Base-by-base conservation (phyloP, 768 basidiomycete genomes). In the Hericium rajendrae region DNA sequence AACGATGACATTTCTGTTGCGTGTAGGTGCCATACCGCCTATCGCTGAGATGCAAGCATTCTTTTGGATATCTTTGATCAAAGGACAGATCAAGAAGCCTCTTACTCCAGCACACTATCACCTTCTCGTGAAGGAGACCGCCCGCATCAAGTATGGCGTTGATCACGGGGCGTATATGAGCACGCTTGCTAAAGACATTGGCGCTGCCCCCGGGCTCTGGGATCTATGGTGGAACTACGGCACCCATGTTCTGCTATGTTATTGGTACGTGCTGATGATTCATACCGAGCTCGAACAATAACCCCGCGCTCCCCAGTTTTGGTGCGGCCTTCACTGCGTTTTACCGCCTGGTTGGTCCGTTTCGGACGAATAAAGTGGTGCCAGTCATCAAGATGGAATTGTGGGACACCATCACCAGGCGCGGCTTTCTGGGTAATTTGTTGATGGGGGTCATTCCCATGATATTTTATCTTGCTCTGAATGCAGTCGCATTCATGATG, bases 41-140 rank as follows among this genome's bases (percentile, higher is more conserved):
- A 79, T 84, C 51, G 74, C 82, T 1, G 83, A 84, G 66, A 78
- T 80, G 74, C 83, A 84, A 60, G 64, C 74, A 1, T 77, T 82
- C 68, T 78, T 82, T 62, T 82, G 79, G 79, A 77, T 80, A 53
- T 74, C 77, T 5, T 62, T 81, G 5, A 66, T 81, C 38, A 74
- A 76, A 59, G 71, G 72, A 3, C 66, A 70, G 50, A 70, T 81
- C 32, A 68, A 70, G 18, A 61, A 69, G 10, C 81, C 81, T 0
- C 70, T 75, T 2, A 64, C 75, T 6, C 69, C 70, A 12, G 73
- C 80, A 26, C 73, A 78, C 58, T 83, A 84, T 65, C 79, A 82
- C 62, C 71, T 84, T 11, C 72, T 84, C 9, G 72, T 78, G 6
- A 73, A 74, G 22, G 73, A 78, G 16, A 73, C 71, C 15, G 75